These are phyloP conservation scores for Globisporangium cylindrosporum DNA, from an alignment of 352 stramenopile species.

Conservation along the genomic window DNA sequence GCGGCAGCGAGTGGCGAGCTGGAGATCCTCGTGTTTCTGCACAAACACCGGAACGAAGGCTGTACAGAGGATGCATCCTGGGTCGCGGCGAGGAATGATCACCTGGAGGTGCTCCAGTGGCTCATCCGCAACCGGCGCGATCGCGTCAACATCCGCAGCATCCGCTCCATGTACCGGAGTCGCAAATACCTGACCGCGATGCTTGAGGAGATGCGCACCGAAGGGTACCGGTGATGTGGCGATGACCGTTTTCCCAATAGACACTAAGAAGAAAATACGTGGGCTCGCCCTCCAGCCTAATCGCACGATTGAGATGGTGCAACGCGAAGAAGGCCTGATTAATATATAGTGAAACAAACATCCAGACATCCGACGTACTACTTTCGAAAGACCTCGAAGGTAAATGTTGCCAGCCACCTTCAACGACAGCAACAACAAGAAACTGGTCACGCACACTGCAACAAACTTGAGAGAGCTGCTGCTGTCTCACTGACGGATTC, in stretches of 20 bases:
- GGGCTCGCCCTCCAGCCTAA: background rate
- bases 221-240: constrained; percentile 7
- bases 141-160: constrained; percentile 16
- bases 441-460: no score
- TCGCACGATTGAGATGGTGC: background rate
- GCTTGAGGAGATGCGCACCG: constrained; percentile 11
- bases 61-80: constrained; percentile 13
- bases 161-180: constrained; percentile 10
- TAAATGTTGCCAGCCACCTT: no score
- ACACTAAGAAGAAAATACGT: background rate
- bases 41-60: constrained; percentile 7
- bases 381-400: background rate
- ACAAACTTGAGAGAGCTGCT: no score
- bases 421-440: no score
- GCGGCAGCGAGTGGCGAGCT: constrained; percentile 7
- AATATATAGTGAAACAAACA: background rate
- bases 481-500: no score
- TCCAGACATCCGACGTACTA: background rate
- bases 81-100: constrained; percentile 12
- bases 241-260: background rate
- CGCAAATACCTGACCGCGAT: constrained; percentile 13
- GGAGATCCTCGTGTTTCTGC: constrained; percentile 10
- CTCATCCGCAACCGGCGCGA: constrained; percentile 11
- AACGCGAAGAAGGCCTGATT: background rate
- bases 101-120: constrained; percentile 16